Base-by-base conservation (phyloP, 495 filamentous ascomycete species). In the Pyronema omphalodes region DNA sequence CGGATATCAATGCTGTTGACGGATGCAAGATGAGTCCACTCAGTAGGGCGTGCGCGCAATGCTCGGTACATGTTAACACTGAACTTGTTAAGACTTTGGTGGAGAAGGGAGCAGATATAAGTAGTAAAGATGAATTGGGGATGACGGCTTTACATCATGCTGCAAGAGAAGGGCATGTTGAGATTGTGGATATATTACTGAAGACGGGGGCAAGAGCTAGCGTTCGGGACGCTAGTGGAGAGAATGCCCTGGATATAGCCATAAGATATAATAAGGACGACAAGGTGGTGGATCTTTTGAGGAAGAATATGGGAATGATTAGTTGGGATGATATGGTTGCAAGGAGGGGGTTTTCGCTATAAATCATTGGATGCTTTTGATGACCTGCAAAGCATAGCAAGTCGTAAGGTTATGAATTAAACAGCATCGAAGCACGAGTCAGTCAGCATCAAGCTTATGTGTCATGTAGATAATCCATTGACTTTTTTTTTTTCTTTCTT, bases 1-100 rank as follows among this genome's bases (percentile, higher is more conserved):
- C 59, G 0, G 44, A 53, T 33, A 53, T 59, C 35, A 56, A 63
- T 34, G 40, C 37, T 33, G 34, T 37, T n/a, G 57, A 59, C 35
- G 15, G 19, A 12, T 15, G 29, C 8, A 36, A 44, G 3, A 57
- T 52, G 34, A 53, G 29, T 17, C 57, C 57, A 6, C 51, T 59
- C 6, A 52, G 55, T 15, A 44, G 54, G 47, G 57, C 57, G 7
- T 52, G 50, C 18, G 50, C 50, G 17, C 50, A 52, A 34, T 52
- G 50, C 50, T 40, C 7, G 11, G 50, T 52, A 12, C 50, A 52
- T 23, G 19, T 52, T n/a, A 52, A 52, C 29, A 14, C 29, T 14
- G 4, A 3, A 1, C 12, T 52, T 3, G 50, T 52, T 7, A 9
- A 41, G 19, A 9, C 40, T 1, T 12, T 52, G 6, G 12, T 52